Base-by-base conservation (phyloP, 345 rosid species). In the Sisymbrium irio region DNA sequence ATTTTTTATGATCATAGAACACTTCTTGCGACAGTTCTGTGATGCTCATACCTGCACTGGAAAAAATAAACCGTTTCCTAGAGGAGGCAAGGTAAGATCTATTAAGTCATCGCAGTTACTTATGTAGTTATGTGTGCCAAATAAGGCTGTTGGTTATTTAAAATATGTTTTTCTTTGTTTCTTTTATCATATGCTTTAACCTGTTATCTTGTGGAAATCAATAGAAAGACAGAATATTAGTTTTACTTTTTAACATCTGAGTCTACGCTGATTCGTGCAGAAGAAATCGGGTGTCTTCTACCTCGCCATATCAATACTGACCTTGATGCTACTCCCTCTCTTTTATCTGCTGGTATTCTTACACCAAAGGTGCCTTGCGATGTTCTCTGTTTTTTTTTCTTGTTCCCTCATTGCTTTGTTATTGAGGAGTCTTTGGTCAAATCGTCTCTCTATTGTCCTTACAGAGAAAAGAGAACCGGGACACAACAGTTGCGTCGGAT, bases 1-100 rank as follows among this genome's bases (percentile, higher is more conserved):
- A 6, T 49, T 14, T 76, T 57, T 45, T 46, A 49, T 72, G 69
- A 33, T 22, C 14, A 77, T 75, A 95, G 99, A 92, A 63, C 84
- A 87, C 71, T 92, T 92, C 71, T 69, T 95, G 81, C 89, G 60
- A 60, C 99, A 95, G 80, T 96, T 96, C 72, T 96, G 99, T 71
- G 97, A 96, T 83, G 91, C 97, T 69, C 93, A 86, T 79, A 85
- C 90, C 56, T 90, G 99, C 83, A 77, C 85, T 2, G 87, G 84
- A 39, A 89, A 73, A 79, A 72, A 7, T 73, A 84, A 79, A 46
- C 83, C 77, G 37, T 96, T 96, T 79, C 91, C 94, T 39, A 80
- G 69, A 86, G 99, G 96, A 77, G 84, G 96, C 79, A 89, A 82
- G 93, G 98, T 95, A 80, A 74, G 45, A 20, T 74, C 30, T 25